Evolutionary conservation across 1,284 basidiomycete genomes (phyloP), one percentile per base, ranked within the genome.

Genomic region (Apiotrichum mycotoxinovorans): DNA sequence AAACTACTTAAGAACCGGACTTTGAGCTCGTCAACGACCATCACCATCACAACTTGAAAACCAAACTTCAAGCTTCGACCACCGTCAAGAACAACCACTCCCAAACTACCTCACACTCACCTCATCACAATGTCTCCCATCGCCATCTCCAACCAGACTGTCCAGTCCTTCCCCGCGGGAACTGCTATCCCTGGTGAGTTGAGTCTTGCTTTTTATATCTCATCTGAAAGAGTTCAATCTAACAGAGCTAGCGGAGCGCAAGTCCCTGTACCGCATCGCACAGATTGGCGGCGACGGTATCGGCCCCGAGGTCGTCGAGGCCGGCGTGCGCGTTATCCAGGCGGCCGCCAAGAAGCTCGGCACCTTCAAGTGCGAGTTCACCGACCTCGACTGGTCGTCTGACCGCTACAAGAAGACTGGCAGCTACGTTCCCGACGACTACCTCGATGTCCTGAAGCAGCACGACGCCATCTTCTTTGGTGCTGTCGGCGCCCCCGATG

Each of bases 221-320:
- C 12, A 11, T 35, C 34, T 35, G 34, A 35, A 11, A 35, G 3
- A n/a, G n/a, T n/a, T n/a, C n/a, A n/a, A n/a, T n/a, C n/a, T n/a
- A n/a, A n/a, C n/a, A n/a, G n/a, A n/a, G n/a, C n/a, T 35, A 35
- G 34, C 34, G 12, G 12, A 9, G 62, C 70, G 56, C 65, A 65
- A 63, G 56, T 45, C 41, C 12, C 35, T 57, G 48, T 64, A 83
- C 71, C 78, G 73, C n/a, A 81, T 84, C 52, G 83, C 83, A 23
- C 80, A 81, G 35, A 79, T 84, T 25, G 79, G 82, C 18, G 83
- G 81, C n/a, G 83, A 84, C 68, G 67, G 67, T 27, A 83, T 83
- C 60, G 82, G 82, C 1, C 71, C 78, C 52, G 82, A 84, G 65
- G 81, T 82, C 12, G 80, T 80, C 52, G 53, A 58, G 11, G 75